phyloP scores from a whole-genome alignment of 2,329 filamentous ascomycete species.

The Botrytis pseudocinerea region DNA sequence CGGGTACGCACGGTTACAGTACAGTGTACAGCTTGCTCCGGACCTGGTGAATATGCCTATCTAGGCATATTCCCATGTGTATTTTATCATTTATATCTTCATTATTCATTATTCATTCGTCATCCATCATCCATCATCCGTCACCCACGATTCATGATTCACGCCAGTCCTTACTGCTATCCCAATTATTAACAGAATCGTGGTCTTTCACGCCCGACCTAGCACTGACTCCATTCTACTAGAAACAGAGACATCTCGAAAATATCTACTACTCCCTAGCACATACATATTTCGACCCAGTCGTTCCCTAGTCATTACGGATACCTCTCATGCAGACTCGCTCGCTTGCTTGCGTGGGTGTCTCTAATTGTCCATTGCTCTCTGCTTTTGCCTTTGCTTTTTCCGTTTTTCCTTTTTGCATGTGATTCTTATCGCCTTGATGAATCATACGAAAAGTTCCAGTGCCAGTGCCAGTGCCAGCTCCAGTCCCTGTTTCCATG shows the following conservation, averaged over 20 bases:
- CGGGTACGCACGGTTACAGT: neutral
- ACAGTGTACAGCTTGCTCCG: too few relatives aligned
- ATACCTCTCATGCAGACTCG: neutral
- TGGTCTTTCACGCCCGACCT: neutral
- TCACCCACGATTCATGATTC: neutral
- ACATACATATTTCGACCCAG: neutral
- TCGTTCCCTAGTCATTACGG: conserved; percentile 5
- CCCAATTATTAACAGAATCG: conserved; percentile 1
- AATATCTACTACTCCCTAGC: neutral
- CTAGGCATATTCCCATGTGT: too few relatives aligned
- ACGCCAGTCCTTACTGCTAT: neutral
- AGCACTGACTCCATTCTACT: neutral
- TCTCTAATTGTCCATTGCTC: neutral
- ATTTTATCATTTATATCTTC: neutral
- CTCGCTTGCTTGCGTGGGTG: neutral
- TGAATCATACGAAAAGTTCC: neutral
- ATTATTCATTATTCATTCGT: neutral
- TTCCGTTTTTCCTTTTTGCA: neutral
- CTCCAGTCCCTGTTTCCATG: neutral
- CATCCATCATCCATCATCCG: neutral
- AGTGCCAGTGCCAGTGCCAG: too few relatives aligned
- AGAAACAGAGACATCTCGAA: neutral
- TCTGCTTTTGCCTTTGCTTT: neutral
- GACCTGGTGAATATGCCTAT: too few relatives aligned
- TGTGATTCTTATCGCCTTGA: conserved; percentile 4